Percentiles rank a stretch among this genome's conserved stretches.
Evolutionary conservation across 1,284 basidiomycete genomes (phyloP).

Genomic region (Heterobasidion parviporum): DNA sequence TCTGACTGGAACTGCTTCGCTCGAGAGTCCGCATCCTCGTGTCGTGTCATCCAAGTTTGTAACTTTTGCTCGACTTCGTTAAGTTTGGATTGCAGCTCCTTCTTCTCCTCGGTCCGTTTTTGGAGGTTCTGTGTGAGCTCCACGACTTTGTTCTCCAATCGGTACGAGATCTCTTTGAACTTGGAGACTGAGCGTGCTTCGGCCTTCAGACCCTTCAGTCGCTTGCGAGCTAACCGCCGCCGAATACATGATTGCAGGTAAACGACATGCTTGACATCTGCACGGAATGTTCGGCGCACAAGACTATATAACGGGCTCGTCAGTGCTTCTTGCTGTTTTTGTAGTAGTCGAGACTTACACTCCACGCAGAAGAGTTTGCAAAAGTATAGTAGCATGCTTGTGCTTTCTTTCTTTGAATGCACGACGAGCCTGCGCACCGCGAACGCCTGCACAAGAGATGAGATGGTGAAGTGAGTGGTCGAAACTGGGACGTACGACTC

Average conservation of each 20-base stretch:
- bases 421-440: slow-evolving; percentile 73
- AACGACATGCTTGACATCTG: slow-evolving; percentile 70
- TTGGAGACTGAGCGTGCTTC: slow-evolving; percentile 97
- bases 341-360: slow-evolving; percentile 44
- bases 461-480: slow-evolving; percentile 4
- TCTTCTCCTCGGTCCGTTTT: slow-evolving; percentile 88
- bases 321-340: background rate
- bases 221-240: slow-evolving; percentile 79
- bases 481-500: slow-evolving; percentile 58
- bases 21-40: slow-evolving; percentile 82
- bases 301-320: slow-evolving; percentile 38
- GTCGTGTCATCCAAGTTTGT: slow-evolving; percentile 75
- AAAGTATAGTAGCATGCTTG: slow-evolving; percentile 58
- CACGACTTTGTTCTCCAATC: slow-evolving; percentile 98
- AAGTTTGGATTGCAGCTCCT: slow-evolving; percentile 73
- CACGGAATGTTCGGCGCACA: slow-evolving; percentile 52
- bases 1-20: slow-evolving; percentile 72
- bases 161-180: slow-evolving; percentile 99
- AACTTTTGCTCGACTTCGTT: slow-evolving; percentile 80
- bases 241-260: slow-evolving; percentile 91
- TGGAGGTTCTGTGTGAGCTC: slow-evolving; percentile 97
- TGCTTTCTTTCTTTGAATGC: slow-evolving; percentile 55
- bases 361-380: slow-evolving; percentile 89
- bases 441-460: slow-evolving; percentile 46
- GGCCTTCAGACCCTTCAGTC: slow-evolving; percentile 76